Evolutionary conservation across 1,284 basidiomycete species (phyloP), one percentile per base, ranked within the genome.

Genomic region (Dichomitus squalens): DNA sequence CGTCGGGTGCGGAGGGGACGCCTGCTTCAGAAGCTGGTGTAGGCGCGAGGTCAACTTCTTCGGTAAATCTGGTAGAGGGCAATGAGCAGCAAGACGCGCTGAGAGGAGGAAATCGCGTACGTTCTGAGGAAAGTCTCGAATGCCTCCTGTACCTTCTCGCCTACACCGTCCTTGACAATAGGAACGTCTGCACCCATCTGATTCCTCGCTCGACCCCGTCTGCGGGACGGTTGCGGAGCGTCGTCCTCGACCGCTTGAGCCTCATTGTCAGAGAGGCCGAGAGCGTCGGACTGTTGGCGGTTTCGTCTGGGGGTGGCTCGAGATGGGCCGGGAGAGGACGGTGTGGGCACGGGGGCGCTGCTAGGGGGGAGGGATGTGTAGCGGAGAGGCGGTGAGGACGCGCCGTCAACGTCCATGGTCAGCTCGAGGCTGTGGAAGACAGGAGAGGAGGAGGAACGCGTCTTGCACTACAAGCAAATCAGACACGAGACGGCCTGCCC

Each of bases 111-210:
- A 4, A 20, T 16, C 16, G 75, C 92, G 67, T 71, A 97, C 94
- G 85, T 89, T 76, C 94, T 92, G 53, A 99, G 75, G 74, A 99
- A 98, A 5, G 85, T 84, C 70, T 92, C 89, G 70, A 98, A 98
- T 65, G 88, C 89, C 69, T 95, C 92, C 58, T 90, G 87, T 3
- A 98, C 92, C 66, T 90, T 92, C 74, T 98, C 95, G 51, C 95
- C 95, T 12, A 96, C 94, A 38, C 90, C 86, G 73, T 98, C 96
- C 64, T 88, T 90, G 1, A 98, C 95, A 49, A 93, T 77, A 1
- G 94, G 92, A 1, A 96, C 84, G 64, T 93, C 86, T 5, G 78
- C 82, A 53, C 80, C 80, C 12, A 74, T 73, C 64, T 84, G 83
- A 23, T 78, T 78, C 55, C 79, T 77, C 2, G 79, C 33, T 72